These are phyloP conservation scores for Huntiella savannae DNA, from an alignment of 2,329 filamentous ascomycete genomes.

Conservation along the genomic window DNA sequence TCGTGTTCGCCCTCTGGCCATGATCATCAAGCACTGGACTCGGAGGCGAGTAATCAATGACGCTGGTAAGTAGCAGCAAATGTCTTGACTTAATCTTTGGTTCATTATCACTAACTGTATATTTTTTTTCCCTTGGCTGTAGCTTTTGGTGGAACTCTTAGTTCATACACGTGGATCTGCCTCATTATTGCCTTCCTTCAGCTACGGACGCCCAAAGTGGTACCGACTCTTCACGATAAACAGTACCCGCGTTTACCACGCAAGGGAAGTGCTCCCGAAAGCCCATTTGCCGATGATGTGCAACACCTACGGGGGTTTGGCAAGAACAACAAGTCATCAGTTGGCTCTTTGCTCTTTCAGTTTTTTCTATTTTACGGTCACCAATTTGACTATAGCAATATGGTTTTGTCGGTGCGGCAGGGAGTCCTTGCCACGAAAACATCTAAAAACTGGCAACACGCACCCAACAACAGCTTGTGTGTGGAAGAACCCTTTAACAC, in stretches of 20 bases:
- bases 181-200: constrained; percentile 95
- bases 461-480: constrained; percentile 67
- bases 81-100: background rate
- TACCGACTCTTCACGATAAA: constrained; percentile 69
- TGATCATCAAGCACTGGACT: constrained; percentile 97
- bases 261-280: constrained; percentile 40
- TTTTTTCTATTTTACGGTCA: constrained; percentile 94
- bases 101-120: background rate
- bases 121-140: constrained; percentile 13
- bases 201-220: constrained; percentile 60
- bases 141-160: constrained; percentile 86
- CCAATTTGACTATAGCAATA: constrained; percentile 75
- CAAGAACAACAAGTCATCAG: constrained; percentile 56
- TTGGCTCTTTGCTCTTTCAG: constrained; percentile 76
- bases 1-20: constrained; percentile 75
- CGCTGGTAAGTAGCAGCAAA: constrained; percentile 49
- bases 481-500: constrained; percentile 95
- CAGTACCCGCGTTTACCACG: constrained; percentile 38
- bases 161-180: constrained; percentile 98
- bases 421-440: constrained; percentile 62
- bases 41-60: constrained; percentile 85
- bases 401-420: constrained; percentile 67
- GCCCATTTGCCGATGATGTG: constrained; percentile 75
- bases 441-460: constrained; percentile 74
- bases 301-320: constrained; percentile 57